Base-by-base conservation (phyloP, 1,284 basidiomycete species). In the Chalciporus sp. region DNA sequence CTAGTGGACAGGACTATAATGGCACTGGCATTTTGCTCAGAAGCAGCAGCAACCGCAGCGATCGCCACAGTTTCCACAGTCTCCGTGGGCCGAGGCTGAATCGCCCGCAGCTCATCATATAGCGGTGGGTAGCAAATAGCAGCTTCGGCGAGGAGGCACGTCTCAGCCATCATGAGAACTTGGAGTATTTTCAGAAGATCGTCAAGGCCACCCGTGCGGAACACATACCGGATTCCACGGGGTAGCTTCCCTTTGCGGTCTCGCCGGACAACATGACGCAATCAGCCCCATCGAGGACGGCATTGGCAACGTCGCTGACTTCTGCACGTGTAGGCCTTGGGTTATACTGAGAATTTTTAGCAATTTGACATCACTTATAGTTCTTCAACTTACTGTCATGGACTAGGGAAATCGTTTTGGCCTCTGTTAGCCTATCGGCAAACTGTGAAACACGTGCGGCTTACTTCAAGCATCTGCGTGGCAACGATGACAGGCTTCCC, bases 241-340 rank as follows among this genome's bases (percentile, higher is more conserved):
- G 95, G 76, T 98, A 98, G 58, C 83, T 77, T 61, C 95, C 95
- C 81, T 98, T 98, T 59, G 95, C 95, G 51, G 95, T 98, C 79
- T 98, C 95, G 61, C 95, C 95, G 23, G 95, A 97, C 72, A 98
- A 79, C 95, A 98, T 98, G 72, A 98, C 95, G 76, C 95, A 98
- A 79, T 98, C 95, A 28, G 95, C 86, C 58, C 95, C 95, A 71
- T 98, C 95, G 50, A 98, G 85, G 49, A 98, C 95, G 59, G 95
- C 95, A 75, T 98, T 98, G 63, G 95, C 95, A 51, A 98, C 95
- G 71, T 98, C 95, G 68, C 94, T 97, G 58, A 98, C 85, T 78
- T 98, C 95, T 45, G 95, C 95, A 74, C 95, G 94, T 62, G 95
- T 98, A 33, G 95, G 95, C 59, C 95, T 83, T 55, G 95, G 95